Base-by-base conservation (phyloP, 2,329 filamentous ascomycete genomes). In the Colletotrichum paranaense region DNA sequence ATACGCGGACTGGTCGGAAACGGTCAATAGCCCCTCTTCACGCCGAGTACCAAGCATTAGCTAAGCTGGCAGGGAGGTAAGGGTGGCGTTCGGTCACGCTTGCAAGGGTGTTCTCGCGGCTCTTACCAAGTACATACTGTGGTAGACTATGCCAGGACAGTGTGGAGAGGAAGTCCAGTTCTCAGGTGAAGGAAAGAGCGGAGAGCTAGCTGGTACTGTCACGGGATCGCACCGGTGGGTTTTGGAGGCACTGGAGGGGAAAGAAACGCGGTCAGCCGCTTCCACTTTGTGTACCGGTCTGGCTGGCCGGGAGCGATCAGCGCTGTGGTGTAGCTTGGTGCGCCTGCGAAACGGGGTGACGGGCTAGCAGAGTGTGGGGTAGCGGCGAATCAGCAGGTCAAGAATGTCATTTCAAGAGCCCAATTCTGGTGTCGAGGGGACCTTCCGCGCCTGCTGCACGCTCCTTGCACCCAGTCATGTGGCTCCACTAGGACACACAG, bases 341-440 rank as follows among this genome's bases (percentile, higher is more conserved):
- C 42, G n/a, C 19, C 42, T 49, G 19, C 42, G 42, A 22, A 49
- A 49, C 42, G 42, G 42, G 42, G 42, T 49, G 42, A 49, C 42
- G 67, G 67, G 62, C 53, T 55, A 69, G 70, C 70, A 71, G 59
- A 63, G 56, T 72, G 74, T 75, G 74, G 75, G 75, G 74, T 76
- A 75, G 62, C 68, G 52, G 72, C 74, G 63, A 75, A 75, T 75
- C 71, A 75, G 62, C 30, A 62, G 59, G 60, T 16, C 66, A 65
- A 64, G 64, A 72, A 68, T 68, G 74, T 62, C 63, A 71, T 74
- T 62, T 62, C 26, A 65, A 53, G 42, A 56, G 64, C 66, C 66
- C 42, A 56, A 72, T 28, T 65, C 30, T 73, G 59, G 69, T 58
- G 60, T 55, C 42, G 42, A 49, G 19, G 42, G 42, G 19, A 42